Evolutionary conservation across 2,329 filamentous ascomycete species (phyloP).

Genomic region (Ascomycota sp.): DNA sequence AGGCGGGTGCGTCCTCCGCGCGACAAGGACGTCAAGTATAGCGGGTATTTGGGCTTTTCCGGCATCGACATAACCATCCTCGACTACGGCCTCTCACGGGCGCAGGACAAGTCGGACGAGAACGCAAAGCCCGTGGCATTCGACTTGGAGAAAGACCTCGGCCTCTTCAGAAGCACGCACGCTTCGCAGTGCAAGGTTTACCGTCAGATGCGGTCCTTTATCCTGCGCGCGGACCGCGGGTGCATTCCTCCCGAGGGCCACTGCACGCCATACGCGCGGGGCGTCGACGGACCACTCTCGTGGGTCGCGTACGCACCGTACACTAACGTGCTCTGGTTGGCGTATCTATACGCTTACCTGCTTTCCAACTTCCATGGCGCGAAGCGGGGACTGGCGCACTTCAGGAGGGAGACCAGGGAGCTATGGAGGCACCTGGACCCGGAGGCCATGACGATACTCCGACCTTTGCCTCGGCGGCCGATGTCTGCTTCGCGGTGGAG

Average conservation of each 20-base stretch:
- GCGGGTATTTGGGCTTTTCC: slow-evolving; percentile 32
- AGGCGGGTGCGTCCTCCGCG: slow-evolving; percentile 18
- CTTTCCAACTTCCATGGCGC: slow-evolving; percentile 24
- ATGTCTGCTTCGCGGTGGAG: slow-evolving; percentile 35
- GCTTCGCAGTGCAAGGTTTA: slow-evolving; percentile 40
- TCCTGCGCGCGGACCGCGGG: slow-evolving; percentile 28
- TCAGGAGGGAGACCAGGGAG: slow-evolving; percentile 27
- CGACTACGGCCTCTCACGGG: slow-evolving; percentile 44
- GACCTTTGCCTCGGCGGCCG: slow-evolving; percentile 32
- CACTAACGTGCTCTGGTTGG: slow-evolving; percentile 45
- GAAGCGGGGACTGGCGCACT: slow-evolving; percentile 22
- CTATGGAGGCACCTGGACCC: slow-evolving; percentile 33
- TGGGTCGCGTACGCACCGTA: slow-evolving; percentile 38
- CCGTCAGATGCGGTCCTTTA: slow-evolving; percentile 38
- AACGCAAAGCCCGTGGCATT: slow-evolving; percentile 25
- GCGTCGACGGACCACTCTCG: slow-evolving; percentile 25
- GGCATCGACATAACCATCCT: slow-evolving; percentile 43
- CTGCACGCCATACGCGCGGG: slow-evolving; percentile 23
- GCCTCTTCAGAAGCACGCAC: slow-evolving; percentile 39
- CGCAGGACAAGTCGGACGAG: slow-evolving; percentile 20
- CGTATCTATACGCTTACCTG: slow-evolving; percentile 38
- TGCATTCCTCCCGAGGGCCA: slow-evolving; percentile 27
- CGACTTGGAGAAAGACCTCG: slow-evolving; percentile 38
- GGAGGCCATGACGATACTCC: slow-evolving; percentile 23
- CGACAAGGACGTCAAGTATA: slow-evolving; percentile 10